Evolutionary conservation across 2,329 filamentous ascomycete genomes (phyloP).

Genomic region (Fulvia fulva): DNA sequence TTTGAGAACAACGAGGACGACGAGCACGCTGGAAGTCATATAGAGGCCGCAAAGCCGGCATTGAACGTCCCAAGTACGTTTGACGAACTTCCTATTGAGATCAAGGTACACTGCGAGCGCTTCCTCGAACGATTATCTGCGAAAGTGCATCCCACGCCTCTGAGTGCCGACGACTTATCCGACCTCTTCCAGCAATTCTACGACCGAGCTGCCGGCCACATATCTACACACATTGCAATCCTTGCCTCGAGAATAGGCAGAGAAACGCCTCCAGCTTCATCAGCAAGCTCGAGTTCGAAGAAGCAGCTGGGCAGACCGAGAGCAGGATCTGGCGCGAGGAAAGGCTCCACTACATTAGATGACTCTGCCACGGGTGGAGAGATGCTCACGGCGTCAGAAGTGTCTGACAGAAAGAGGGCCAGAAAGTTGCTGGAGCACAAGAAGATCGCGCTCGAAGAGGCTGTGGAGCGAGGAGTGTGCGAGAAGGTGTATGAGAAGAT

Average conservation of each 20-base stretch:
- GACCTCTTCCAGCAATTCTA: conserved; percentile 96
- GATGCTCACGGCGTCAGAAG: conserved; percentile 86
- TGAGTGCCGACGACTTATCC: conserved; percentile 76
- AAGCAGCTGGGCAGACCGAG: conserved; percentile 37
- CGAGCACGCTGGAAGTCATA: conserved; percentile 26
- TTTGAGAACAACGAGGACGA: conserved; percentile 40
- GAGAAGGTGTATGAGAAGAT: conserved; percentile 67
- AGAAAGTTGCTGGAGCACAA: conserved; percentile 76
- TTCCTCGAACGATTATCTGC: conserved; percentile 88
- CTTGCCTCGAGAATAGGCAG: conserved; percentile 72
- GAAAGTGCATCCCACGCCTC: conserved; percentile 79
- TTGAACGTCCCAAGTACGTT: conserved; percentile 60
- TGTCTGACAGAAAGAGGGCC: conserved; percentile 73
- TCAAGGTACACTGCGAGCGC: conserved; percentile 83
- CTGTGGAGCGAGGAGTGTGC: conserved; percentile 68
- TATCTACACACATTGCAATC: conserved; percentile 79
- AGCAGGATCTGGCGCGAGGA: conserved; percentile 37
- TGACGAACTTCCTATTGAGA: conserved; percentile 89
- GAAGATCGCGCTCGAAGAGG: conserved; percentile 74
- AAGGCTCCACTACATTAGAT: conserved; percentile 24
- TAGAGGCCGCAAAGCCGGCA: conserved; percentile 27
- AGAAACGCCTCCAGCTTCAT: conserved; percentile 57
- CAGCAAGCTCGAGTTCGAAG: conserved; percentile 56
- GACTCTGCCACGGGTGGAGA: conserved; percentile 44
- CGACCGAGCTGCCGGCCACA: conserved; percentile 70